Conservation (phyloP, 2,329 filamentous ascomycete species). For the Penicillium nordicum region DNA sequence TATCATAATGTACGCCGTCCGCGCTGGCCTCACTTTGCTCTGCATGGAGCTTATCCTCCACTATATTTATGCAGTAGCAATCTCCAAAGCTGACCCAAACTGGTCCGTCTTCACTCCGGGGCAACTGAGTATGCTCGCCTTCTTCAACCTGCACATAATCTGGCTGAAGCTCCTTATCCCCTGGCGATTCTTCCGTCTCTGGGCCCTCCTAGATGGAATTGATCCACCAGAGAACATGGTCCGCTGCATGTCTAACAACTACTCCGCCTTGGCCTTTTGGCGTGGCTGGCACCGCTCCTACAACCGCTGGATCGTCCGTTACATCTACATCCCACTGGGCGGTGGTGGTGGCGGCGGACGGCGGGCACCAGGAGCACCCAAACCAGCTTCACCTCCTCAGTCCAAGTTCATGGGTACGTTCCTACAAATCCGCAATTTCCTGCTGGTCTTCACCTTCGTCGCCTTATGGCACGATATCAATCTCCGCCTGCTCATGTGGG, state of each 20-base stretch:
- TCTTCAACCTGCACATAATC: conserved; percentile 94
- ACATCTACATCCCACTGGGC: conserved; percentile 89
- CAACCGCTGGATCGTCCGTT: conserved; percentile 91
- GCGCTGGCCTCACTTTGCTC: conserved; percentile 75
- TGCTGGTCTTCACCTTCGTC: conserved; percentile 91
- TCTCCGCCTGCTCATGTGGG: conserved; percentile 86
- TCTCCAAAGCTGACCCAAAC: conserved; percentile 72
- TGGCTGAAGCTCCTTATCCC: conserved; percentile 96
- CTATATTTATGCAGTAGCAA: conserved; percentile 89
- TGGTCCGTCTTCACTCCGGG: conserved; percentile 83
- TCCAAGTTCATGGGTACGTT: conserved; percentile 48
- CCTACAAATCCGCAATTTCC: conserved; percentile 67
- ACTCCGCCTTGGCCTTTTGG: conserved; percentile 88
- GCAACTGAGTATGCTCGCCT: conserved; percentile 85
- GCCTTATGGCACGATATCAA: conserved; percentile 98
- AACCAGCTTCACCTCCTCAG: conserved; percentile 47
- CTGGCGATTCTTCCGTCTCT: conserved; percentile 98
- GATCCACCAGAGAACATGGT: conserved; percentile 99
- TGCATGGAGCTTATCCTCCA: conserved; percentile 90
- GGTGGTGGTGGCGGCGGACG: conserved; percentile 52
- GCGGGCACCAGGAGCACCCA: conserved; percentile 17
- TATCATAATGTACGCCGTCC: conserved; percentile 75
- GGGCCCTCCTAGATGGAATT: conserved; percentile 83
- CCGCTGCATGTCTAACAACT: conserved; percentile 93
- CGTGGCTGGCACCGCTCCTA: conserved; percentile 92